phyloP scores from a whole-genome alignment of 257 asterid genomes.

The Penstemon eatonii region DNA sequence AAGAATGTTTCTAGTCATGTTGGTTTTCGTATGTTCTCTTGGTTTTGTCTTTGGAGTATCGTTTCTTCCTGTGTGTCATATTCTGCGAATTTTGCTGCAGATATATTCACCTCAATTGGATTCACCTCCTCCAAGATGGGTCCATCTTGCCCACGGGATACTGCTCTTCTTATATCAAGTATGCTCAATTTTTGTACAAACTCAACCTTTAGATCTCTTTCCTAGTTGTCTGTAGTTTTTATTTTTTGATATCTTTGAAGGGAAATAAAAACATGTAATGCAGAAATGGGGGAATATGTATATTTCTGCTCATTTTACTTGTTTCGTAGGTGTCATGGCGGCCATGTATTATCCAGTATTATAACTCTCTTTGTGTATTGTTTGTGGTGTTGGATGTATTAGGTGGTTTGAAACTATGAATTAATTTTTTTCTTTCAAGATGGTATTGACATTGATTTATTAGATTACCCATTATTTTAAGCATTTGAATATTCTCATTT shows the following conservation, averaged over 20 bases:
- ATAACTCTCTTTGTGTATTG: not conserved
- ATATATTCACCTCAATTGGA: slow-evolving; percentile 86
- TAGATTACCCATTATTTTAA: no score
- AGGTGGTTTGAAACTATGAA: no score
- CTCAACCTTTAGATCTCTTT: slow-evolving; percentile 14
- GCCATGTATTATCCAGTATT: not conserved
- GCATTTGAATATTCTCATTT: not conserved
- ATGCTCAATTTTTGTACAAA: slow-evolving; percentile 25
- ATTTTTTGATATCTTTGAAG: not conserved
- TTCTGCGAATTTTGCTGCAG: slow-evolving; percentile 42
- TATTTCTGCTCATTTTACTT: no score
- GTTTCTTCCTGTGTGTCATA: slow-evolving; percentile 20
- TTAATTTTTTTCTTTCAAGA: no score
- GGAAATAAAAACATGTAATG: slow-evolving; percentile 8
- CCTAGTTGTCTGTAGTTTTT: slow-evolving; percentile 19
- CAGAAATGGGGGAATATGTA: not conserved
- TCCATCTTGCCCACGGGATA: slow-evolving; percentile 83
- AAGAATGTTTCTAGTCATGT: not conserved
- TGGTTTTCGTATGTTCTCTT: slow-evolving; percentile 11
- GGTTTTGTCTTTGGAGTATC: slow-evolving; percentile 5
- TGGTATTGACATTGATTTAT: no score
- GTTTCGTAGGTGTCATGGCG: not conserved
- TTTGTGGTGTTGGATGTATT: not conserved
- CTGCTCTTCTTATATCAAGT: slow-evolving; percentile 93
- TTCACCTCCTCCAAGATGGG: slow-evolving; percentile 98